These are phyloP conservation scores for Amaranthus hypochondriacus DNA, from an alignment of 148 eudicot species.

Conservation along the genomic window DNA sequence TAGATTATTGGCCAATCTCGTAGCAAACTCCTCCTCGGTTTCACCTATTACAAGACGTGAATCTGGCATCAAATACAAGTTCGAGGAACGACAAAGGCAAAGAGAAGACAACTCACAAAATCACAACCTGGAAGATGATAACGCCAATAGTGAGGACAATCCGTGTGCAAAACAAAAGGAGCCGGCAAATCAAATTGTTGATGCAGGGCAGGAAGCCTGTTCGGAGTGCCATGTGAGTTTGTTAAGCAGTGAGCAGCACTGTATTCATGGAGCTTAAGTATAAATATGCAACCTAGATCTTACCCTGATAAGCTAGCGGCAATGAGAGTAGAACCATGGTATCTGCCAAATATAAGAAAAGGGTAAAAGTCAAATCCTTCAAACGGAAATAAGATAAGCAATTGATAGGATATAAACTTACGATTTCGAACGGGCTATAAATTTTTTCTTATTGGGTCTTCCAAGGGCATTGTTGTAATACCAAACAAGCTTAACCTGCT, in stretches of 20 bases:
- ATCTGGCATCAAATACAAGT: constrained; percentile 3
- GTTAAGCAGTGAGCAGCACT: not conserved
- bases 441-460: constrained; percentile 91
- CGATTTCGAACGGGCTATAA: constrained; percentile 91
- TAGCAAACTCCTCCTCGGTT: constrained; percentile 91
- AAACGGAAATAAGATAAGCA: constrained; percentile 1
- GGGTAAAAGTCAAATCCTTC: constrained; percentile 9
- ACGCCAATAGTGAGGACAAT: constrained; percentile 99
- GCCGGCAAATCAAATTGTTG: constrained; percentile 95
- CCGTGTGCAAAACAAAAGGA: constrained; percentile 91
- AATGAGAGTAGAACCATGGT: constrained; percentile 93
- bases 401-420: constrained; percentile 29
- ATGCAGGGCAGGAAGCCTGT: constrained; percentile 82
- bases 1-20: constrained; percentile 86
- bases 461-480: constrained; percentile 97
- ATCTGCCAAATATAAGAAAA: constrained; percentile 46
- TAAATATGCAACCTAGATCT: constrained; percentile 5
- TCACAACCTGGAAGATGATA: constrained; percentile 76
- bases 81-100: not conserved
- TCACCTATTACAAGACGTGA: constrained; percentile 47
- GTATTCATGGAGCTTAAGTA: constrained; percentile 3
- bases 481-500: constrained; percentile 98
- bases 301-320: constrained; percentile 98
- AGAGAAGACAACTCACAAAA: not conserved
- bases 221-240: constrained; percentile 9